Evolutionary conservation across 2,329 filamentous ascomycete genomes (phyloP), one percentile per base, ranked within the genome.

Genomic region (Claviceps sp.): DNA sequence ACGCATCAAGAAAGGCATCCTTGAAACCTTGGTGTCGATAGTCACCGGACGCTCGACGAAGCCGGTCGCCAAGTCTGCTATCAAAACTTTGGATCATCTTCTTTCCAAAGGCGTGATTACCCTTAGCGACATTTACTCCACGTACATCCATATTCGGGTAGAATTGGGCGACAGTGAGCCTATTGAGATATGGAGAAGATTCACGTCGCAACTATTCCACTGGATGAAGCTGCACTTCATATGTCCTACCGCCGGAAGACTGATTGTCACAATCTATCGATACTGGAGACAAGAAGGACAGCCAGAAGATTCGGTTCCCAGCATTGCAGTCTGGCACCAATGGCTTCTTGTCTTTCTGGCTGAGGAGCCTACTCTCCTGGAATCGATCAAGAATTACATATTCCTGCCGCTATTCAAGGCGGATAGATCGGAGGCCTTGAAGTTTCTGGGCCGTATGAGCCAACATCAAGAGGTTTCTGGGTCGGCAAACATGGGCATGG

Each of bases 21-120:
- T 82, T 16, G 63, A 72, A 26, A 75, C 69, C 5, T 71, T 82
- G 6, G 60, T 85, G 16, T 74, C 77, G 1, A 78, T 84, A 14
- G 74, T 87, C 43, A 72, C 75, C 22, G 75, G 78, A 52, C 73
- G 78, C 54, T 79, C 79, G 37, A 73, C 80, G 16, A 81, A 78
- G 56, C 76, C 81, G 9, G 72, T 83, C 49, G 80, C 82, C 42
- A 88, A 88, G 62, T 84, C 84, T 38, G 79, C 82, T 6, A 76
- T 89, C 55, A 82, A 83, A 60, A 77, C 77, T 16, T 68, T 88
- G 40, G 81, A 85, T 47, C 76, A 82, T 59, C 77, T 89, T 52
- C 62, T 89, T 3, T 69, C 72, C 47, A 88, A 85, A 62, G 68
- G 71, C 2, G 70, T 82, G 13, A 66, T 85, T 26, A 69, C 68